Percentiles rank a stretch among this genome's conserved stretches.
phyloP scores from a whole-genome alignment of 2,329 filamentous ascomycete genomes.

The Colletotrichum filicis region DNA sequence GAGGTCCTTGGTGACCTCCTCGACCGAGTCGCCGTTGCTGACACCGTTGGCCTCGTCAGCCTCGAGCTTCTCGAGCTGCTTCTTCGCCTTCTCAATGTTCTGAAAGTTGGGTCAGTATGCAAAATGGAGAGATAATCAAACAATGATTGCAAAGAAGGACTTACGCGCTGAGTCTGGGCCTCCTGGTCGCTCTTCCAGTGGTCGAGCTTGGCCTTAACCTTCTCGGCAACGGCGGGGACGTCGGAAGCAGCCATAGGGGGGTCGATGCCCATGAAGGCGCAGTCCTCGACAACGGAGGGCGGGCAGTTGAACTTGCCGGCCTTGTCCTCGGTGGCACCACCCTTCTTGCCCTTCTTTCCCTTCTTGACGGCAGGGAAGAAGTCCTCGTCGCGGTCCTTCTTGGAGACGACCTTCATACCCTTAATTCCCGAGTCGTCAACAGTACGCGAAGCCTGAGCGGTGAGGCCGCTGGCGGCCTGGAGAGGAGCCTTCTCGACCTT shows the following conservation, averaged over 20 bases:
- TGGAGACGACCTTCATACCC: conserved; percentile 84
- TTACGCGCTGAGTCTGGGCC: conserved; percentile 88
- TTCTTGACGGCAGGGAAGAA: conserved; percentile 86
- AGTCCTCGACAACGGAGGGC: conserved; percentile 91
- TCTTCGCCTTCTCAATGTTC: conserved; percentile 98
- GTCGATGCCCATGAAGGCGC: conserved; percentile 84
- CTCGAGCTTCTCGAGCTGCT: conserved; percentile 92
- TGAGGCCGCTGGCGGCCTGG: conserved; percentile 76
- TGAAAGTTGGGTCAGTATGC: conserved; percentile 53
- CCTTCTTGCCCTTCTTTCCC: conserved; percentile 89
- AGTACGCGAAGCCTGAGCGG: conserved; percentile 82
- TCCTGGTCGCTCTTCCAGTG: conserved; percentile 94
- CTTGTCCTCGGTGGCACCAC: conserved; percentile 59
- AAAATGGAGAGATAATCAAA: background rate
- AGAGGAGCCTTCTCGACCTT: conserved; percentile 74
- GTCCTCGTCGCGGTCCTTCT: conserved; percentile 88
- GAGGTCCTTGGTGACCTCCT: conserved; percentile 62
- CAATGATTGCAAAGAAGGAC: conserved; percentile 42
- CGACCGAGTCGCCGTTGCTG: conserved; percentile 63
- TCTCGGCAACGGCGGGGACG: conserved; percentile 82
- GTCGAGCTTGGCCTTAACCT: conserved; percentile 90
- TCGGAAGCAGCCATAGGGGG: conserved; percentile 89
- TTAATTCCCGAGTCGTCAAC: conserved; percentile 88
- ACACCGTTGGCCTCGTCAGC: conserved; percentile 67
- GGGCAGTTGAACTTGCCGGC: conserved; percentile 78